Conservation (phyloP, 2,329 filamentous ascomycete species). For the Aspergillus sp. region DNA sequence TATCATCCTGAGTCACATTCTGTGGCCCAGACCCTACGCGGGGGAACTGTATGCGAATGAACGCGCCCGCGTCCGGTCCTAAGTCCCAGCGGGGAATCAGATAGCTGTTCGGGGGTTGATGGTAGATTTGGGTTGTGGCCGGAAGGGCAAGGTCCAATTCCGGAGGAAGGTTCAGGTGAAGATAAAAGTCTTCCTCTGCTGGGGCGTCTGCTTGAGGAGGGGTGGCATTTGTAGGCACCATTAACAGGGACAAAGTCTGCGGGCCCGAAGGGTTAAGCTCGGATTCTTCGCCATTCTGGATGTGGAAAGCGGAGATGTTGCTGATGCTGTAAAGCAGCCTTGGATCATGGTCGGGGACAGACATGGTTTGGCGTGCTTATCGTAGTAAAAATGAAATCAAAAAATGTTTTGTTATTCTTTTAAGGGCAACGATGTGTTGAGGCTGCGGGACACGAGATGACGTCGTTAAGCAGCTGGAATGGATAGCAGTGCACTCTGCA, state of each 20-base stretch:
- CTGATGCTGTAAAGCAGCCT: conserved; percentile 48
- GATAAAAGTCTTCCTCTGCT: conserved; percentile 85
- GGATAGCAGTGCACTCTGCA: background rate
- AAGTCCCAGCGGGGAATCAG: conserved; percentile 93
- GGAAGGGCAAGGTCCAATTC: conserved; percentile 90
- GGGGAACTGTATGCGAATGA: conserved; percentile 89
- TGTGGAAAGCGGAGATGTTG: conserved; percentile 84
- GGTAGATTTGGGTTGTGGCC: conserved; percentile 94
- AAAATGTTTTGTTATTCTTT: too few species aligned
- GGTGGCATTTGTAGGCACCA: conserved; percentile 84
- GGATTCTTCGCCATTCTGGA: conserved; percentile 77
- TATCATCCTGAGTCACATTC: conserved; percentile 73
- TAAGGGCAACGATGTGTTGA: background rate
- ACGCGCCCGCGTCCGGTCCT: conserved; percentile 77
- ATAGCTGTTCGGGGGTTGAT: conserved; percentile 86
- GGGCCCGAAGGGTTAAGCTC: conserved; percentile 75
- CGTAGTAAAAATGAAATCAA: too few species aligned
- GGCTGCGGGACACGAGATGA: background rate
- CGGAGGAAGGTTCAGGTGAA: conserved; percentile 87
- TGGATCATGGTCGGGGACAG: conserved; percentile 26
- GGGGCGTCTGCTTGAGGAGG: conserved; percentile 51
- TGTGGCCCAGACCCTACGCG: conserved; percentile 55
- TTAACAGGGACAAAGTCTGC: conserved; percentile 84
- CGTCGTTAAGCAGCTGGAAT: background rate
- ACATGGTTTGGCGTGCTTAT: conserved; percentile 10